Percentiles rank a stretch among this genome's conserved stretches.
Conservation (phyloP, 164 flowering plant species). For the Akebia trifoliata region DNA sequence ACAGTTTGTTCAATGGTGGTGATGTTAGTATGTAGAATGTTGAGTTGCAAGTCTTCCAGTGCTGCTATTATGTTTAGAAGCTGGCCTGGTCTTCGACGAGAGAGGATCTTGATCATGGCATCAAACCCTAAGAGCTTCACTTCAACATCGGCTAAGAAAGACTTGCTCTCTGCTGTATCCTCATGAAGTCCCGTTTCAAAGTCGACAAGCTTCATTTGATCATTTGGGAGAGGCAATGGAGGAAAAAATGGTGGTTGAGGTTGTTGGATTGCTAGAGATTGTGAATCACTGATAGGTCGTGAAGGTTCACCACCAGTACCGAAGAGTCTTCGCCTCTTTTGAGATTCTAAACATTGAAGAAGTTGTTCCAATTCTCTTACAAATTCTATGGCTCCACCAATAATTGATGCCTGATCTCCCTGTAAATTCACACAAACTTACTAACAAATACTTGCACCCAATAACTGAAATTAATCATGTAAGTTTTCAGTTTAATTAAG, state of each 20-base stretch:
- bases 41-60: constrained; percentile 75
- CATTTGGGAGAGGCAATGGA: constrained; percentile 30
- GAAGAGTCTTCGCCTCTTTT: constrained; percentile 63
- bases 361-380: constrained; percentile 93
- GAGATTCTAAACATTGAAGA: constrained; percentile 87
- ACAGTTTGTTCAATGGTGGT: constrained; percentile 97
- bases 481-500: too few relatives aligned
- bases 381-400: constrained; percentile 96
- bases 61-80: constrained; percentile 78
- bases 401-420: constrained; percentile 99
- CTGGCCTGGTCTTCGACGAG: constrained; percentile 83
- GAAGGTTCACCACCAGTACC: constrained; percentile 33
- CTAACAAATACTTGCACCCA: too few relatives aligned
- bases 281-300: constrained; percentile 32
- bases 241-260: constrained; percentile 44
- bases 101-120: constrained; percentile 83
- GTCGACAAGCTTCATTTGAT: constrained; percentile 36
- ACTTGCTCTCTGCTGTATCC: constrained; percentile 77
- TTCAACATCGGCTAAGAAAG: constrained; percentile 82
- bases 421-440: constrained; percentile 16
- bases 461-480: too few relatives aligned
- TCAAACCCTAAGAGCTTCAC: constrained; percentile 80
- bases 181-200: constrained; percentile 45
- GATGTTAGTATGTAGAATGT: constrained; percentile 85
- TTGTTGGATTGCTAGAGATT: constrained; percentile 26